Base-by-base conservation (phyloP, 306 rosid species). In the Dalbergia cultrata region DNA sequence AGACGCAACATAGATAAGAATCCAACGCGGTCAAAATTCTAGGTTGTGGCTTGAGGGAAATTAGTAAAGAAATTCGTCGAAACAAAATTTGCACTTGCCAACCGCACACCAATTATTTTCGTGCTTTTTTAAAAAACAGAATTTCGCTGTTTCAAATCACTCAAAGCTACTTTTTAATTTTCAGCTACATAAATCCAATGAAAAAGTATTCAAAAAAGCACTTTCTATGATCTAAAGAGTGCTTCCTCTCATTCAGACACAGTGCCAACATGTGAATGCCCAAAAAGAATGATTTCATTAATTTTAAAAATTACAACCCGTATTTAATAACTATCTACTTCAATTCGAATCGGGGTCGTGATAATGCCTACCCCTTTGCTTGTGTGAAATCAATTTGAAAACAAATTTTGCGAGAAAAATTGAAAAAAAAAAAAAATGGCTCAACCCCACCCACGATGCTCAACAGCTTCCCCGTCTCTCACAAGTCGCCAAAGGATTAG, bases 91-190 rank as follows among this genome's bases (percentile, higher is more conserved):
- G 47, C 50, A 37, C 37, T 39, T 68, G 57, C 57, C 57, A 45
- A 9, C 73, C 56, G 37, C 57, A 68, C 73, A 19, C 10, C 18
- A 57, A 68, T 19, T 44, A 68, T 19, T 45, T 44, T 43, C 9
- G 18, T 44, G 60, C 60, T 13, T 26, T 68, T 65, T 59, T 37
- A 37, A 37, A 43, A 12, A 19, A 68, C 73, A 45, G 57, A 68
- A 44, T 3, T 68, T 68, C 18, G 11, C 19, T 45, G 73, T 44
- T 21, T 69, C 59, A 69, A 69, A 69, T 69, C 58, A 31, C 43
- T 13, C 43, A 69, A 49, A 67, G 56, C 8, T 16, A 70, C 74
- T 49, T 70, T 70, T 13, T 13, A 1, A 22, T 49, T 49, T 26
- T 54, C 44, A 9, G 21, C 26, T 49, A 70, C 9, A 7, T 70